Evolutionary conservation across 225 moss, liverwort and hornwort genomes (phyloP), one percentile per base, ranked within the genome.

Genomic region (Rhytidiadelphus loreus): DNA sequence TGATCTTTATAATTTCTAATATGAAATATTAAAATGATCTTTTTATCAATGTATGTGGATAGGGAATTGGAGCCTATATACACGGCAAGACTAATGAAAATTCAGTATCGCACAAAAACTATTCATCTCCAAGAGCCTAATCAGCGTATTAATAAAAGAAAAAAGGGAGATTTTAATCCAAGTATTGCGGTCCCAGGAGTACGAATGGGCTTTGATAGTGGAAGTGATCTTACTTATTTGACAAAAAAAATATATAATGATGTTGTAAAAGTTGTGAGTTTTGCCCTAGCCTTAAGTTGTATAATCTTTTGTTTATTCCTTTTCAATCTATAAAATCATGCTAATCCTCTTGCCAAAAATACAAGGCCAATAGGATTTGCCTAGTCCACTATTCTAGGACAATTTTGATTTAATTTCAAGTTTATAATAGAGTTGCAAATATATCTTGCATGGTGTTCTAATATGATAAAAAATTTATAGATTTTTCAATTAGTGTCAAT

Each of bases 181-280:
- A 63, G 9, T 18, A 4, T 21, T 29, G 8, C 4, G 1, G 0
- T 3, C 1, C 13, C 1, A 43, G 89, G 87, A 15, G 53, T 87
- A 39, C n/a, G n/a, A 28, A 90, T 90, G 84, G 92, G 90, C 37
- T 89, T 92, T 37, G 92, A 92, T 4, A 90, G 22, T 0, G 92
- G 90, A 81, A 88, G 90, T 29, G 92, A 92, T 37, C 74, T 88
- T 6, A 86, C 90, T 18, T 92, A 92, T 61, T 84, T 93, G 14
- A 75, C 91, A 44, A 73, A 16, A 1, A 29, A 68, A 68, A 55
- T 35, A 35, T 89, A 78, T 43, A 17, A 81, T 14, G 60, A 48
- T 59, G 3, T 92, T 66, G 56, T 68, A 35, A 9, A 43, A 43
- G 12, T 92, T 76, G 92, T 92, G 57, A 92, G 92, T 81, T 66